Evolutionary conservation across 1,284 basidiomycete genomes (phyloP).

Genomic region (Ustilago crameri): DNA sequence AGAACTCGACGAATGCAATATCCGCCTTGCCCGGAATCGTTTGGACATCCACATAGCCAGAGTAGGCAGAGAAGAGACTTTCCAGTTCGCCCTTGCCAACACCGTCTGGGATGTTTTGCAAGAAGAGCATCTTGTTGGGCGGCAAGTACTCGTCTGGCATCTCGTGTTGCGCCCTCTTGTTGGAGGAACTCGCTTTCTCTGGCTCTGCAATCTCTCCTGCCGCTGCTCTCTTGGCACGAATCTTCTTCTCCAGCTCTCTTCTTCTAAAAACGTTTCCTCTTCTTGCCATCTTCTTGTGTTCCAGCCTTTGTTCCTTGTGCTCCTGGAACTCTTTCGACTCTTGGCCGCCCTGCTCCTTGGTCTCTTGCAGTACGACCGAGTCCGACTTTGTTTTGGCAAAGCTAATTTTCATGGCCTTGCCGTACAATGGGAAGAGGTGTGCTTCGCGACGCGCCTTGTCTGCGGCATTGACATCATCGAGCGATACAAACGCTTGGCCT

Average conservation of each 20-base stretch:
- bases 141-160: constrained; percentile 99
- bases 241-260: constrained; percentile 51
- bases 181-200: constrained; percentile 19
- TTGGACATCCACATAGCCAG: constrained; percentile 61
- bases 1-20: constrained; percentile 66
- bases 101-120: constrained; percentile 73
- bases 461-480: constrained; percentile 82
- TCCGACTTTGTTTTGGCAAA: constrained; percentile 91
- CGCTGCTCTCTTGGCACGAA: constrained; percentile 42
- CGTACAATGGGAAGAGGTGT: constrained; percentile 91
- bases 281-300: constrained; percentile 53
- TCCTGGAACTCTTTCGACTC: constrained; percentile 39
- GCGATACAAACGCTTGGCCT: constrained; percentile 96
- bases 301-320: constrained; percentile 73
- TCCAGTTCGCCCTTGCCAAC: constrained; percentile 58
- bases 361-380: constrained; percentile 75
- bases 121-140: constrained; percentile 97
- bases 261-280: constrained; percentile 48
- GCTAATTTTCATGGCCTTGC: constrained; percentile 86
- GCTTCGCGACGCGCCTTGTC: constrained; percentile 90
- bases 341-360: constrained; percentile 24
- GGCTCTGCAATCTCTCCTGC: constrained; percentile 45
- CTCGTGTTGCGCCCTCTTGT: constrained; percentile 45
- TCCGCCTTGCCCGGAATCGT: constrained; percentile 63
- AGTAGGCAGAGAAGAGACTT: constrained; percentile 55